Base-by-base conservation (phyloP, 352 stramenopile genomes). In the Phytophthora cryptogea region DNA sequence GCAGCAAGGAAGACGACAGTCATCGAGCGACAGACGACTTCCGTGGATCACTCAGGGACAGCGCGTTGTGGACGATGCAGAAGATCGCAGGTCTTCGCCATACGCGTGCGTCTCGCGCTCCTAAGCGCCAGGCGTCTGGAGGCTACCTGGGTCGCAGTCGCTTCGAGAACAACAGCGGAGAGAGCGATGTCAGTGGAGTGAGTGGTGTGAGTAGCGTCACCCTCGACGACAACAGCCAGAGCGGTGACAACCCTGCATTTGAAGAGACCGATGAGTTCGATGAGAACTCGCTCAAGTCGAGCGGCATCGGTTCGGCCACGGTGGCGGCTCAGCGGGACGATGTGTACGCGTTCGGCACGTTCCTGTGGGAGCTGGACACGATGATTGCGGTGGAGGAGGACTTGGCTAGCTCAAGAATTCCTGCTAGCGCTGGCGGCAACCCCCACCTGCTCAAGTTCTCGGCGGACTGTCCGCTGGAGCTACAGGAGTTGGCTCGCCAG, bases 361-460 rank as follows among this genome's bases (percentile, higher is more conserved):
- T 92, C 33, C 60, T 92, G 4, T 92, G 82, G 82, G 82, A 92
- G 54, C 61, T 92, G 20, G 82, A 92, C 47, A 89, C 79, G 43
- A 83, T 91, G 76, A 72, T 88, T 59, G 79, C 69, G 8, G 67
- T 89, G 11, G 78, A 86, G 40, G 74, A 88, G 35, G 64, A 86
- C 41, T 47, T 89, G 16, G 72, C 70, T 26, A 66, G 49, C 35
- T 76, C 59, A 5, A 50, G 67, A 13, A 23, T 52, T 8, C 42
- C 56, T 3, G 17, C 51, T n/a, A 51, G 47, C 9, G 28, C 53
- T 13, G 67, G 67, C 9, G 68, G 76, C 23, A 63, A 86, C 42
- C 77, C 86, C 32, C 71, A 76, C 2, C 53, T 85, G 58, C 70
- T 90, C 28, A 80, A 79, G 50, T 91, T 91, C 37, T 85, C 80